Conservation (phyloP, 352 stramenopile genomes). For the Globisporangium cederbergense region DNA sequence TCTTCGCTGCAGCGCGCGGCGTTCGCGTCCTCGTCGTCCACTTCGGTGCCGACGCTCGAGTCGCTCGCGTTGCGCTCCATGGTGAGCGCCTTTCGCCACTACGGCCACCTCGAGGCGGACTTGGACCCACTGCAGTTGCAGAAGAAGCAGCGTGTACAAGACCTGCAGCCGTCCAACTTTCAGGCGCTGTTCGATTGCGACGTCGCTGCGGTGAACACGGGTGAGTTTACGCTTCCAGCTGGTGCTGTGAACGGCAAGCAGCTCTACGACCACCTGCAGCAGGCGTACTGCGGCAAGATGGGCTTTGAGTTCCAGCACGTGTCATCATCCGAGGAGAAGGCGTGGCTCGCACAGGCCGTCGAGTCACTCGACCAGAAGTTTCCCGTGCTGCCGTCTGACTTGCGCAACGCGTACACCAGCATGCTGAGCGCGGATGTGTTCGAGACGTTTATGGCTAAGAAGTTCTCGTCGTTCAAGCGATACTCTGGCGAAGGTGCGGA, state of each 20-base stretch:
- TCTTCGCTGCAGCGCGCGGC: slow-evolving; percentile 1
- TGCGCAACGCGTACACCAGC: slow-evolving; percentile 74
- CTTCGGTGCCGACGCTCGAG: slow-evolving; percentile 45
- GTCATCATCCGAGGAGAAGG: slow-evolving; percentile 52
- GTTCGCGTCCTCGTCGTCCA: slow-evolving; percentile 22
- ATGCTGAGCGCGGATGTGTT: slow-evolving; percentile 84
- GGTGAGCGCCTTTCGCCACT: slow-evolving; percentile 67
- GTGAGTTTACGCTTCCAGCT: slow-evolving; percentile 25
- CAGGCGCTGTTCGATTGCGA: slow-evolving; percentile 36
- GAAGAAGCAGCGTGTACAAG: slow-evolving; percentile 28
- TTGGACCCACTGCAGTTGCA: slow-evolving; percentile 59
- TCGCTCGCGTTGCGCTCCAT: slow-evolving; percentile 63
- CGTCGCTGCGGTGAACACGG: slow-evolving; percentile 12
- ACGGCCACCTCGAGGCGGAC: slow-evolving; percentile 71
- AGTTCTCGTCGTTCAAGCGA: slow-evolving; percentile 85
- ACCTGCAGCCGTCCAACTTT: slow-evolving; percentile 46
- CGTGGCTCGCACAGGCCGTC: slow-evolving; percentile 54
- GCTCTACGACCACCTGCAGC: slow-evolving; percentile 57
- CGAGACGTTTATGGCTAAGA: slow-evolving; percentile 84
- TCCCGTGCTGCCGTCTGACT: slow-evolving; percentile 56
- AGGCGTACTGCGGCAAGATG: slow-evolving; percentile 75
- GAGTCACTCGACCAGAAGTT: slow-evolving; percentile 43
- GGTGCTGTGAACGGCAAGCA: slow-evolving; percentile 30
- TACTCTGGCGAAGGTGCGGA: slow-evolving; percentile 86
- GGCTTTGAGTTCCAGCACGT: slow-evolving; percentile 83